Evolutionary conservation across 169 alveolate species (phyloP).

Genomic region (Amoebophrya sp.): DNA sequence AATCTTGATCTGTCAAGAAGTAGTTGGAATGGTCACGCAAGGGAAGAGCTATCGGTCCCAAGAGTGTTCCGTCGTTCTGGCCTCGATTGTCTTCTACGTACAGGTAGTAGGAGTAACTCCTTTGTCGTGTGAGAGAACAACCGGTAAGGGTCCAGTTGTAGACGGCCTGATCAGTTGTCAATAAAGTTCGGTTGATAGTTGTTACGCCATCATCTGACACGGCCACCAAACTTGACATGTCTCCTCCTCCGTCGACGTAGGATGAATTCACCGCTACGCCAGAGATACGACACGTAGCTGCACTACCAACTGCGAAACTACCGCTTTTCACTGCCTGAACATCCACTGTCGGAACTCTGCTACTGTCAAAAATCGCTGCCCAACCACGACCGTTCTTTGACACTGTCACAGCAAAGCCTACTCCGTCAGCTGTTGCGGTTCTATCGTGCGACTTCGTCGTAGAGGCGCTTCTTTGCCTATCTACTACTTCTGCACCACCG

Average conservation of each 20-base stretch:
- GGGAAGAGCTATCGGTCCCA: slow-evolving; percentile 16
- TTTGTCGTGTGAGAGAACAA: neutral
- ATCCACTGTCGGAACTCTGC: neutral
- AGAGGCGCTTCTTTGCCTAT: too few relatives aligned
- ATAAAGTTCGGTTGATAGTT: neutral
- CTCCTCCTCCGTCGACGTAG: neutral
- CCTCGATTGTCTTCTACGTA: slow-evolving; percentile 33
- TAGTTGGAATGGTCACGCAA: slow-evolving; percentile 16
- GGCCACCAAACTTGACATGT: too few relatives aligned
- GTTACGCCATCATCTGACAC: too few relatives aligned
- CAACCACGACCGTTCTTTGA: neutral
- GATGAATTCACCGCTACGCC: neutral
- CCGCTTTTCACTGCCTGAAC: slow-evolving; percentile 16
- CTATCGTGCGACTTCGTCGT: too few relatives aligned
- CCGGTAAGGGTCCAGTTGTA: slow-evolving; percentile 25
- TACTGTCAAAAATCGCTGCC: neutral
- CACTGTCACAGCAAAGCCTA: neutral
- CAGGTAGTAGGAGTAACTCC: slow-evolving; percentile 18
- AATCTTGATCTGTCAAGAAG: neutral
- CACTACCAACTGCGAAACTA: slow-evolving; percentile 25
- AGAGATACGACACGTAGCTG: neutral
- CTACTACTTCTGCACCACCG: neutral
- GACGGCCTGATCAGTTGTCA: neutral
- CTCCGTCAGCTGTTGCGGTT: neutral
- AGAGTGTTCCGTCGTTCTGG: slow-evolving; percentile 25